Percentiles rank a stretch among this genome's conserved stretches.
These are phyloP conservation scores for Metschnikowia arizonensis DNA, from an alignment of 805 yeast species.

Conservation along the genomic window DNA sequence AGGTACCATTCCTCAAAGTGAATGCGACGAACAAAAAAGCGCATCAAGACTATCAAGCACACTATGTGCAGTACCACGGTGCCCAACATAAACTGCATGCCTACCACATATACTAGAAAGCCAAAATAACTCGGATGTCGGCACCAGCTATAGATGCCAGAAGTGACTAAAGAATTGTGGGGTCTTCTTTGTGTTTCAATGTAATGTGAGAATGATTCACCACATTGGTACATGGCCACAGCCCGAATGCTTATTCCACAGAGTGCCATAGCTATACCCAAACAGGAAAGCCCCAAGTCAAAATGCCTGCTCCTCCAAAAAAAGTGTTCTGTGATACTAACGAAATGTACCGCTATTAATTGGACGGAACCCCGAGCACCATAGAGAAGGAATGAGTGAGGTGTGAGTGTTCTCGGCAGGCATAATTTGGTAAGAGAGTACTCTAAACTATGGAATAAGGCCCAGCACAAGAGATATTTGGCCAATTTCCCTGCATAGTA, in stretches of 20 bases:
- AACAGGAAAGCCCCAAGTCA: conserved; percentile 1
- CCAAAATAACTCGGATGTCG: conserved; percentile 42
- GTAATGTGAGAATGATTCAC: conserved; percentile 34
- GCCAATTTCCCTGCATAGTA: conserved; percentile 7
- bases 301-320: conserved; percentile 7
- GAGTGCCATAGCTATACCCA: conserved; percentile 19
- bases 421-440: conserved; percentile 24
- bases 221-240: conserved; percentile 32
- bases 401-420: conserved; percentile 23
- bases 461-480: conserved; percentile 20
- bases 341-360: conserved; percentile 27
- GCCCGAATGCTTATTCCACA: conserved; percentile 27
- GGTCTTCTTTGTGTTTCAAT: conserved; percentile 14
- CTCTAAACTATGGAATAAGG: conserved; percentile 25
- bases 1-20: conserved; percentile 34
- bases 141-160: conserved; percentile 28
- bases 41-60: conserved; percentile 18
- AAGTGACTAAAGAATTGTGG: conserved; percentile 24
- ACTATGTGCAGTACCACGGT: conserved; percentile 21
- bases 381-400: conserved; percentile 31
- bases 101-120: conserved; percentile 31
- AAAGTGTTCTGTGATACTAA: conserved; percentile 23
- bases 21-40: conserved; percentile 30
- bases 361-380: conserved; percentile 33
- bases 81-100: conserved; percentile 26